Conservation (phyloP, 768 basidiomycete genomes). For the Astraeus odoratus region DNA sequence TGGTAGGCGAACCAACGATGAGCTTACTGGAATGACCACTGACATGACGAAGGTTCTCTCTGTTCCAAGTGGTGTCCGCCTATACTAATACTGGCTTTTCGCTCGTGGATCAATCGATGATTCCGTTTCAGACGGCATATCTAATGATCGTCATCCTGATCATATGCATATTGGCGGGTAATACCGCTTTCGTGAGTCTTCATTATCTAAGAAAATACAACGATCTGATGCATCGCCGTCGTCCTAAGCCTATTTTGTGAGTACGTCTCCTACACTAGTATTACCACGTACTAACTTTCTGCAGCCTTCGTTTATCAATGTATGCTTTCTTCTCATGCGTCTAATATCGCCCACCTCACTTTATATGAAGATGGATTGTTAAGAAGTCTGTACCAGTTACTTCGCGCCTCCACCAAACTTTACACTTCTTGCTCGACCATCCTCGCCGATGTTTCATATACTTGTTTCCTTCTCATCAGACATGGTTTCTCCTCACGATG, state of each 20-base stretch:
- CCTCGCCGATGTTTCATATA: slow-evolving; percentile 89
- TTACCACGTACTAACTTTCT: neutral
- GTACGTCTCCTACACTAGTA: slow-evolving; percentile 23
- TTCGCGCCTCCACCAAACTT: slow-evolving; percentile 67
- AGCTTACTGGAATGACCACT: neutral
- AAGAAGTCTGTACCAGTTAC: slow-evolving; percentile 50
- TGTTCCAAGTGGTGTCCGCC: slow-evolving; percentile 79
- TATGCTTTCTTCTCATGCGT: slow-evolving; percentile 31
- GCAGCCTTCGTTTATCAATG: slow-evolving; percentile 78
- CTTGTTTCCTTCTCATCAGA: slow-evolving; percentile 89
- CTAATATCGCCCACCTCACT: slow-evolving; percentile 4
- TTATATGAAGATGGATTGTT: slow-evolving; percentile 57
- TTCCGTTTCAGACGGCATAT: slow-evolving; percentile 85
- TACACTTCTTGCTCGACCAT: slow-evolving; percentile 91
- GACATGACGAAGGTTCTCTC: slow-evolving; percentile 55
- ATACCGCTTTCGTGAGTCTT: slow-evolving; percentile 85
- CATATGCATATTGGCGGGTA: slow-evolving; percentile 81
- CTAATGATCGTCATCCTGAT: slow-evolving; percentile 69
- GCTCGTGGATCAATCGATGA: slow-evolving; percentile 83
- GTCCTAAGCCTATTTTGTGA: slow-evolving; percentile 76
- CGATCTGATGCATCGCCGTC: neutral
- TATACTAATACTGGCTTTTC: slow-evolving; percentile 89
- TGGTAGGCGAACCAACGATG: slow-evolving; percentile 44
- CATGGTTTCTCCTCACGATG: slow-evolving; percentile 78
- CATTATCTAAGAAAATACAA: neutral